Evolutionary conservation across 495 filamentous ascomycete species (phyloP).

Genomic region (Tuber microsphaerosporum): DNA sequence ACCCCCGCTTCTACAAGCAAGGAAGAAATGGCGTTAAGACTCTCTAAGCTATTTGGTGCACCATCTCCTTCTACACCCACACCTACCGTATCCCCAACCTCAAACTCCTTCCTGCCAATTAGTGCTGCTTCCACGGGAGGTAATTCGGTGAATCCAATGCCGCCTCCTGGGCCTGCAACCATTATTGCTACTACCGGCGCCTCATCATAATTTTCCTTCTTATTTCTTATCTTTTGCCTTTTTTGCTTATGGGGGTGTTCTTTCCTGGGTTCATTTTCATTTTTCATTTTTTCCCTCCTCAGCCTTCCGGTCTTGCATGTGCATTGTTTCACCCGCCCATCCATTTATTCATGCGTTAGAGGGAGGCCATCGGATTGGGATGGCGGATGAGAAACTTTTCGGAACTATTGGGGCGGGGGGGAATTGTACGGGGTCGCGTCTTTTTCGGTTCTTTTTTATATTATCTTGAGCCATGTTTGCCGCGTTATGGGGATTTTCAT

Average conservation of each 20-base stretch:
- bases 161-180: background rate
- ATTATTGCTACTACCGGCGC: background rate
- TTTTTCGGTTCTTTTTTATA: background rate
- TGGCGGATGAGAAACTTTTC: background rate
- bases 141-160: background rate
- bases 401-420: background rate
- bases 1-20: slow-evolving; percentile 14
- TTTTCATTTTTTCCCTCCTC: background rate
- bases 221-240: background rate
- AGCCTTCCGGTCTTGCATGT: background rate
- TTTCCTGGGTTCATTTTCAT: slow-evolving; percentile 1
- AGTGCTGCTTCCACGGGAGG: background rate
- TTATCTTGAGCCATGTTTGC: background rate
- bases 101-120: slow-evolving; percentile 10
- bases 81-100: slow-evolving; percentile 25
- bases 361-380: background rate
- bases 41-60: slow-evolving; percentile 26
- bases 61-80: slow-evolving; percentile 13
- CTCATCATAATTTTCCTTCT: background rate
- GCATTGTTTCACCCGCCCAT: background rate
- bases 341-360: background rate
- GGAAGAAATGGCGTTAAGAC: slow-evolving; percentile 32
- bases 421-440: background rate
- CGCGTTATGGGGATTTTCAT: background rate
- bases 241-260: slow-evolving; percentile 3